Percentiles rank a stretch among this genome's conserved stretches.
phyloP scores from a whole-genome alignment of 2,329 filamentous ascomycete species.

The Lecanicillium sp. region DNA sequence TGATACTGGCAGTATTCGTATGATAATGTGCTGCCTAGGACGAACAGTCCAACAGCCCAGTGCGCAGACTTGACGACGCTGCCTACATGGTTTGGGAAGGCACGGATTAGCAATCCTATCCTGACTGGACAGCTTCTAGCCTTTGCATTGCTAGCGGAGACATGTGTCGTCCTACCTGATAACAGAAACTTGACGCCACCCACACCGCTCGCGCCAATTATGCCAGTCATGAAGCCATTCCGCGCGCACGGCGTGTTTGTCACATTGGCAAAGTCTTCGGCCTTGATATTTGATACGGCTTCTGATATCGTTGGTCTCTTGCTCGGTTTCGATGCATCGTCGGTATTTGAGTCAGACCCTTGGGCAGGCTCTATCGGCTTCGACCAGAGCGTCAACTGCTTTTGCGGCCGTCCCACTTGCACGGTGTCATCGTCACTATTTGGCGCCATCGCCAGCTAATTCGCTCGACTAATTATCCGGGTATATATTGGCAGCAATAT shows the following conservation, averaged over 20 bases:
- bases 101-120: no score
- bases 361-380: constrained; percentile 22
- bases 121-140: no score
- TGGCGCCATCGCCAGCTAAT: constrained; percentile 22
- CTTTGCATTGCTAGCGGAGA: no score
- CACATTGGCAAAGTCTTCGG: constrained; percentile 61
- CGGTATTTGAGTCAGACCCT: constrained; percentile 10
- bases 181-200: no score
- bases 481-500: no score
- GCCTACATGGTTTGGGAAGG: no score
- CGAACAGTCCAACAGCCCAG: constrained; percentile 76
- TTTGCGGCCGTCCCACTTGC: constrained; percentile 14
- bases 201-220: constrained; percentile 61
- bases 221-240: constrained; percentile 74
- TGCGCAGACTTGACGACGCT: constrained; percentile 53
- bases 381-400: constrained; percentile 27
- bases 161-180: no score
- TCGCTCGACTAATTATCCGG: no score
- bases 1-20: constrained; percentile 81
- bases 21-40: constrained; percentile 57
- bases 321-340: constrained; percentile 12
- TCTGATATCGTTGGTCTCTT: constrained; percentile 39
- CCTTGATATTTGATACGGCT: constrained; percentile 57
- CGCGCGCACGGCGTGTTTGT: constrained; percentile 78
- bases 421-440: constrained; percentile 16